A percentile compares a stretch with the other conserved stretches of the same genome.
phyloP scores from a whole-genome alignment of 441 rosid genomes.

The Bocquillonia castaneifolia region DNA sequence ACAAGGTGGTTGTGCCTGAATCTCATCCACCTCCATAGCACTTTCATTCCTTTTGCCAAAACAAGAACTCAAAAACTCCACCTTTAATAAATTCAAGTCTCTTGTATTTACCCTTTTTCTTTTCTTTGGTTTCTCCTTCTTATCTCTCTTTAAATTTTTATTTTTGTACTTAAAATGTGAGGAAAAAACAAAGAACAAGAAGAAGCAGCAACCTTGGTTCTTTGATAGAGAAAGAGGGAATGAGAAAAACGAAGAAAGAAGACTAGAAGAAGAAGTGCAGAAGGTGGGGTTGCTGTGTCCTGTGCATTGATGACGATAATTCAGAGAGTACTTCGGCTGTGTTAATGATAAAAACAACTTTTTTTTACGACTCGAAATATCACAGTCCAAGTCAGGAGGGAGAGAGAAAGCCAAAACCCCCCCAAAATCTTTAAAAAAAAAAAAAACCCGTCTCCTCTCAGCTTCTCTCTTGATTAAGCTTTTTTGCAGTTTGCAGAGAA shows the following conservation, averaged over 20 bases:
- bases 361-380: conserved; percentile 55
- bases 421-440: neutral
- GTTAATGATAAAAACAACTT: conserved; percentile 36
- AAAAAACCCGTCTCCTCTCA: conserved; percentile 19
- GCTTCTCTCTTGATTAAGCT: conserved; percentile 41
- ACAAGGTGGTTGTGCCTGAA: conserved; percentile 47
- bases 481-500: conserved; percentile 42
- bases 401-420: conserved; percentile 13
- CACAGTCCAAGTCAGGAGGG: conserved; percentile 78
- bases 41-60: conserved; percentile 63
- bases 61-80: conserved; percentile 17
- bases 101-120: neutral
- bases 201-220: conserved; percentile 12
- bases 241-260: conserved; percentile 10
- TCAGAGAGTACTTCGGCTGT: conserved; percentile 39
- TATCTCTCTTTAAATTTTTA: neutral
- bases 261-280: conserved; percentile 23
- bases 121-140: neutral
- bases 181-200: neutral
- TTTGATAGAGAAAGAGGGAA: conserved; percentile 29
- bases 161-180: neutral
- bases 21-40: conserved; percentile 82
- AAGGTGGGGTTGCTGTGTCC: conserved; percentile 48
- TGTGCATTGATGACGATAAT: conserved; percentile 73
- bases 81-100: neutral